phyloP scores from a whole-genome alignment of 2,329 filamentous ascomycete genomes.

The Zymoseptoria brevis region DNA sequence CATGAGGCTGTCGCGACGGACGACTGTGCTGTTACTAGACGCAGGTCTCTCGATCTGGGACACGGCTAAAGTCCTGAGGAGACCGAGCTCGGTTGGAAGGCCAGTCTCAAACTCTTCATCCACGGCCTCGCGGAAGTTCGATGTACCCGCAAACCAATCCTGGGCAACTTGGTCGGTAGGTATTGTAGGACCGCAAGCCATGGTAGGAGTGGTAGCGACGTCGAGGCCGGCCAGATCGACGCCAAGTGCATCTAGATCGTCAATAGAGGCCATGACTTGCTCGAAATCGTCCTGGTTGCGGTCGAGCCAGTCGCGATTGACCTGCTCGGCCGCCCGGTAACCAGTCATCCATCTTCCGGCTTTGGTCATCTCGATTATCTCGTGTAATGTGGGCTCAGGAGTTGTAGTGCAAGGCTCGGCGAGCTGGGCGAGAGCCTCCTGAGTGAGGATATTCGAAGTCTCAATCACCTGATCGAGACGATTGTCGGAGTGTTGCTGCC shows the following conservation, averaged over 20 bases:
- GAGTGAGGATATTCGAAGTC: conserved; percentile 4
- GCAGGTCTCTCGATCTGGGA: neutral
- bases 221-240: neutral
- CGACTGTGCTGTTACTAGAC: neutral
- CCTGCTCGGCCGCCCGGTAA: neutral
- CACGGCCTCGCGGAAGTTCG: neutral
- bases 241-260: conserved; percentile 2
- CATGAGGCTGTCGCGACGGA: neutral
- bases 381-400: conserved; percentile 5
- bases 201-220: neutral
- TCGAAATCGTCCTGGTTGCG: conserved; percentile 5
- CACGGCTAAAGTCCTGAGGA: neutral
- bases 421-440: conserved; percentile 9
- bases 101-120: neutral
- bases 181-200: neutral
- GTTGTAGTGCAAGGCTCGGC: conserved; percentile 1
- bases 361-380: conserved; percentile 7
- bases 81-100: neutral
- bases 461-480: conserved; percentile 11
- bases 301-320: neutral
- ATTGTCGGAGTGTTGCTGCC: conserved; percentile 6
- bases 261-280: conserved; percentile 3
- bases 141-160: neutral
- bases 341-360: conserved; percentile 6
- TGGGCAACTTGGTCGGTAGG: neutral